These are phyloP conservation scores for Backusella tarrabulga DNA, from an alignment of 192 early-diverging fungal species.

Conservation along the genomic window DNA sequence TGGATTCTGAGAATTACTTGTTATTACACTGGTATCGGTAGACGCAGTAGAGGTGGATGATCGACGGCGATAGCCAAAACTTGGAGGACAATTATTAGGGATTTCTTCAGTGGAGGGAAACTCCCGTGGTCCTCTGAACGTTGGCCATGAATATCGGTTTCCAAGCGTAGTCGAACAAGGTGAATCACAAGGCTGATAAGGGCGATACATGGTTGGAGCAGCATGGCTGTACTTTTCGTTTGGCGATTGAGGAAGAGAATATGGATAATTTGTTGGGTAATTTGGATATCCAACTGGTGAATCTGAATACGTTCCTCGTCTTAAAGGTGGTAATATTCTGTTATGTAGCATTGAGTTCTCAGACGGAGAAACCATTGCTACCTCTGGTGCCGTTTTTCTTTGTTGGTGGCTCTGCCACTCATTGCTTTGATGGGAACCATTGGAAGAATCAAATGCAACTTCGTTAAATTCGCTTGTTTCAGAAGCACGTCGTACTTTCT, in stretches of 20 bases:
- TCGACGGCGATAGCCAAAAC: not conserved
- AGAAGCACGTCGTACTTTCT: not conserved
- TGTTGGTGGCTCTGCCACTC: not conserved
- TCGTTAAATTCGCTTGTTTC: not conserved
- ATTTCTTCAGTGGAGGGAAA: not conserved
- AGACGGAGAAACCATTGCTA: not conserved
- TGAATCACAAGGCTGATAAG: not conserved
- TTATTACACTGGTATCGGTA: not conserved
- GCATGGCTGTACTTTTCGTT: not conserved
- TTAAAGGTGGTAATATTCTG: not conserved
- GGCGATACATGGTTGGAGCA: not conserved
- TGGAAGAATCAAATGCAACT: not conserved
- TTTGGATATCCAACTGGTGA: not conserved
- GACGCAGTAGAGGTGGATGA: conserved; percentile 2
- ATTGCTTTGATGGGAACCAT: not conserved
- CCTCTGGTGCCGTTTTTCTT: not conserved
- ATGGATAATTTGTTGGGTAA: not conserved
- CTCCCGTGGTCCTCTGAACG: not conserved
- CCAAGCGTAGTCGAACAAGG: not conserved
- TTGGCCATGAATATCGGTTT: conserved; percentile 5
- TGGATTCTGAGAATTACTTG: not conserved
- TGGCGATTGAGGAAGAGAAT: not conserved
- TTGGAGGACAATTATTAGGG: not conserved
- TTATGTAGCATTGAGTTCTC: not conserved
- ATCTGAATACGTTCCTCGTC: not conserved